These are phyloP conservation scores for Metarhizium album DNA, from an alignment of 2,329 filamentous ascomycete species.

Conservation along the genomic window DNA sequence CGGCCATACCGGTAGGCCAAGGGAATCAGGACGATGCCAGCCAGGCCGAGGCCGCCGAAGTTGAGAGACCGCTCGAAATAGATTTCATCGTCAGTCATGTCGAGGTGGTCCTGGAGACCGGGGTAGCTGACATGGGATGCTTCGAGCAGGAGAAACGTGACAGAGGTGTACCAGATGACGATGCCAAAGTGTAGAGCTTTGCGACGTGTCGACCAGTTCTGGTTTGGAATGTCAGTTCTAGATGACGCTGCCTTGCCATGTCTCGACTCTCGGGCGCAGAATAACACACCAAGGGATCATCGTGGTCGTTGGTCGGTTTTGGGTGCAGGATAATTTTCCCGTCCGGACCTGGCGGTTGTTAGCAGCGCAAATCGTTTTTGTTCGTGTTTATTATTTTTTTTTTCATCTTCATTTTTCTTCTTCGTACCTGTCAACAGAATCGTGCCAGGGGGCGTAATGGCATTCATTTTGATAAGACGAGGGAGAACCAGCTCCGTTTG, in stretches of 20 bases:
- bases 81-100: background rate
- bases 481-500: background rate
- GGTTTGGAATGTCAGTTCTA: background rate
- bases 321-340: background rate
- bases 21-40: slow-evolving; percentile 13
- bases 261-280: background rate
- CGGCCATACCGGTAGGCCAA: slow-evolving; percentile 15
- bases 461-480: background rate
- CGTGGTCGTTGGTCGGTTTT: background rate
- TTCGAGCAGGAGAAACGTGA: background rate
- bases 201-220: background rate
- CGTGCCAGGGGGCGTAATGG: background rate
- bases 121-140: background rate
- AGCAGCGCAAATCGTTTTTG: too few species aligned
- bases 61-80: background rate
- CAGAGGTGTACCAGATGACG: background rate
- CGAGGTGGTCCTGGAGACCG: background rate
- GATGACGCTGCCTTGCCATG: too few species aligned
- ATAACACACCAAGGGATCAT: background rate
- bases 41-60: slow-evolving; percentile 12
- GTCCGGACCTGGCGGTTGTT: too few species aligned
- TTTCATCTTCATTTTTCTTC: too few species aligned
- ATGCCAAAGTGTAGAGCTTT: background rate
- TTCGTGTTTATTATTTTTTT: too few species aligned
- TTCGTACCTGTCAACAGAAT: background rate